These are phyloP conservation scores for Orbilia javanica DNA, from an alignment of 2,329 filamentous ascomycete species.

Conservation along the genomic window DNA sequence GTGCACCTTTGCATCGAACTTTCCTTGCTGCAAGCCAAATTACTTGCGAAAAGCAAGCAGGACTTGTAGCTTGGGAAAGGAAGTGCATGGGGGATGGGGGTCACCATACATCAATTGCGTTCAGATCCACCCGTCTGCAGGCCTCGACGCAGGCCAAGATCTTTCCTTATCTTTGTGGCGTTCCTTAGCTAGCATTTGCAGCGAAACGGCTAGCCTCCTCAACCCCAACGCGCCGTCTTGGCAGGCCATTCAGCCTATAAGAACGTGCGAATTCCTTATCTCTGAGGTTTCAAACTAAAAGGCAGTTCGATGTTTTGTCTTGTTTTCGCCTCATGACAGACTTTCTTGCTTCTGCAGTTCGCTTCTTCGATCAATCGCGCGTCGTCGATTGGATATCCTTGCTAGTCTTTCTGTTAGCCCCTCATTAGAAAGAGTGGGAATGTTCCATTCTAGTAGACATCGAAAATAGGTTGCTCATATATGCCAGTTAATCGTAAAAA, in stretches of 20 bases:
- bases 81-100: slow-evolving; percentile 40
- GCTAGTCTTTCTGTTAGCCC: slow-evolving; percentile 27
- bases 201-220: slow-evolving; percentile 28
- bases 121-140: slow-evolving; percentile 54
- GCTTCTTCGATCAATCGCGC: slow-evolving; percentile 54
- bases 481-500: slow-evolving; percentile 45
- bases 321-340: slow-evolving; percentile 33
- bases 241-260: slow-evolving; percentile 48
- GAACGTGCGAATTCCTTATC: slow-evolving; percentile 47
- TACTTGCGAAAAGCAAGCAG: not conserved
- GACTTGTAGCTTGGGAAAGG: not conserved
- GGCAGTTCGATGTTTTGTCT: slow-evolving; percentile 22
- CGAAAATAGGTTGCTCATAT: slow-evolving; percentile 10
- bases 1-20: not conserved
- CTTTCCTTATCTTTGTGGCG: slow-evolving; percentile 58
- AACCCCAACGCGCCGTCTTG: slow-evolving; percentile 51
- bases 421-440: slow-evolving; percentile 33
- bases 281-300: slow-evolving; percentile 36
- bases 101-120: slow-evolving; percentile 38
- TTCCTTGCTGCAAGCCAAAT: not conserved
- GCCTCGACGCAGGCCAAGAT: slow-evolving; percentile 57
- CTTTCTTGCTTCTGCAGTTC: slow-evolving; percentile 34
- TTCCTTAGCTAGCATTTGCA: slow-evolving; percentile 28
- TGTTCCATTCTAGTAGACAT: slow-evolving; percentile 6
- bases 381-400: slow-evolving; percentile 34